Conservation (phyloP, 345 rosid species). For the Dovyalis caffra region DNA sequence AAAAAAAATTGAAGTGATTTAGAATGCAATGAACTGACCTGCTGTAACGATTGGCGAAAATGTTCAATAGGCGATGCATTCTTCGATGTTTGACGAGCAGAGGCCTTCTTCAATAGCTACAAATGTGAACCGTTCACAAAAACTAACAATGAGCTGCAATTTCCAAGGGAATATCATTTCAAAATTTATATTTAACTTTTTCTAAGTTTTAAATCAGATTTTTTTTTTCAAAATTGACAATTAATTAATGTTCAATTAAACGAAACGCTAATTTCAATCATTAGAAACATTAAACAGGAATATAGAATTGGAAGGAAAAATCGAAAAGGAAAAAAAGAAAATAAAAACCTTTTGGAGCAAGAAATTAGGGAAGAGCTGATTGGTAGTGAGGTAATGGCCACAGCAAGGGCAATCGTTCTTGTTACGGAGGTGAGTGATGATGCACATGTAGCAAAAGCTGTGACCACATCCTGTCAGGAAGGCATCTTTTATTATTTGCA, state of each 20-base stretch:
- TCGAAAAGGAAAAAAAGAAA: too few relatives aligned
- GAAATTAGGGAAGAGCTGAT: conserved; percentile 84
- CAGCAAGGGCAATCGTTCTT: conserved; percentile 98
- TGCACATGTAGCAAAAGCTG: conserved; percentile 96
- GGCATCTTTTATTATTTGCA: conserved; percentile 94
- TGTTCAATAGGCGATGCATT: conserved; percentile 44
- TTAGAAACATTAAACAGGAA: background rate
- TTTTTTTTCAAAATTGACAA: background rate
- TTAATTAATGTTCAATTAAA: background rate
- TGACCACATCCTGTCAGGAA: conserved; percentile 97
- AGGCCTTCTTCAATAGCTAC: conserved; percentile 52
- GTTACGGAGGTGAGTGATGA: conserved; percentile 84
- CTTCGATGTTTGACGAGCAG: conserved; percentile 38
- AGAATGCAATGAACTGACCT: conserved; percentile 37
- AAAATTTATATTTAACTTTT: background rate
- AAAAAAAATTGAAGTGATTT: too few relatives aligned
- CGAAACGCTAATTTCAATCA: background rate
- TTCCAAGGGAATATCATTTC: conserved; percentile 5
- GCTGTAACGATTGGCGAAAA: conserved; percentile 41
- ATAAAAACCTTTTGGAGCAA: conserved; percentile 93
- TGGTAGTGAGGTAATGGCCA: conserved; percentile 65
- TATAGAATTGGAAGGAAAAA: background rate
- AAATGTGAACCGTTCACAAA: conserved; percentile 6
- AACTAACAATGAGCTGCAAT: conserved; percentile 16
- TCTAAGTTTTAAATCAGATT: background rate